phyloP scores from a whole-genome alignment of 495 filamentous ascomycete genomes.

The Penicillium ucsense region DNA sequence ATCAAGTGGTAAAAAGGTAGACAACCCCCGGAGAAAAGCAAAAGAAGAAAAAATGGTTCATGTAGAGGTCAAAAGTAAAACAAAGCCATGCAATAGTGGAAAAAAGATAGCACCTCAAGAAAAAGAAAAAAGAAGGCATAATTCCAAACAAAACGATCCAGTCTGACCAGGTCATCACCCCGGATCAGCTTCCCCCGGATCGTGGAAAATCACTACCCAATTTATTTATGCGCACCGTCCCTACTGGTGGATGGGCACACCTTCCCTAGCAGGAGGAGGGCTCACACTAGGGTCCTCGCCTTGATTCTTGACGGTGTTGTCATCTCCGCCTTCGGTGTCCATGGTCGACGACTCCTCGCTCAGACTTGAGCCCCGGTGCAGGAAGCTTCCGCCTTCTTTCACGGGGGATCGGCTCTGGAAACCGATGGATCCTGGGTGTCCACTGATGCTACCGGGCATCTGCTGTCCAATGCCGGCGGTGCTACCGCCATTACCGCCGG shows the following conservation, averaged over 20 bases:
- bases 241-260: slow-evolving; percentile 54
- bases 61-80: not conserved
- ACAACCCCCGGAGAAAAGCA: slow-evolving; percentile 1
- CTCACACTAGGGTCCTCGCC: slow-evolving; percentile 32
- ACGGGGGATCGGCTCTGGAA: slow-evolving; percentile 65
- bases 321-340: slow-evolving; percentile 14
- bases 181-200: not conserved
- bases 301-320: slow-evolving; percentile 13
- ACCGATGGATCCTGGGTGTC: slow-evolving; percentile 37
- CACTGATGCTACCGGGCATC: slow-evolving; percentile 37
- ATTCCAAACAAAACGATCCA: not conserved
- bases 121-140: not conserved
- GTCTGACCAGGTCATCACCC: not conserved
- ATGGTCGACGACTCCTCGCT: slow-evolving; percentile 48
- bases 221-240: too few species aligned
- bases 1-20: not conserved
- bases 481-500: slow-evolving; percentile 31
- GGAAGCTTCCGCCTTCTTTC: slow-evolving; percentile 68
- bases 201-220: not conserved
- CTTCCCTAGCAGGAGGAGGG: slow-evolving; percentile 41
- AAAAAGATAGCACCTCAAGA: not conserved
- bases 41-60: not conserved
- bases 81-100: slow-evolving; percentile 5
- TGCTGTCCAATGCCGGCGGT: slow-evolving; percentile 34
- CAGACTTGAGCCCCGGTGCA: slow-evolving; percentile 66